phyloP scores from a whole-genome alignment of 2,329 filamentous ascomycete genomes.

The Curvularia sp. region DNA sequence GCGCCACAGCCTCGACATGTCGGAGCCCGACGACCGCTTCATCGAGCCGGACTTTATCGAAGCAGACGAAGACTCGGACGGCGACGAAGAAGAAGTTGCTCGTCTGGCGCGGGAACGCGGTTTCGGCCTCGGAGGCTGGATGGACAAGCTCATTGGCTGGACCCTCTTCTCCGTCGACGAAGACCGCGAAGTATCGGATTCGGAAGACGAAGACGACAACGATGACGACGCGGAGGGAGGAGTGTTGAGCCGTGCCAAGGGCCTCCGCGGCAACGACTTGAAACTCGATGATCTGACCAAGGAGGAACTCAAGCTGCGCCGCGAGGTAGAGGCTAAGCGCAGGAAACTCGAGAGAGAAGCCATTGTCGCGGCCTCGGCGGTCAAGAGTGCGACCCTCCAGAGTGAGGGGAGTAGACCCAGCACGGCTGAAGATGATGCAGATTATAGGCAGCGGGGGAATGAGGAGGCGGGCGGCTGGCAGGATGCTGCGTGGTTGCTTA shows the following conservation, averaged over 20 bases:
- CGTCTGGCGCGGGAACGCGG: conserved; percentile 59
- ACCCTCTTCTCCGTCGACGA: conserved; percentile 62
- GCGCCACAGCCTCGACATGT: conserved; percentile 43
- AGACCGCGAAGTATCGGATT: conserved; percentile 47
- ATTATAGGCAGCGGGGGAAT: conserved; percentile 21
- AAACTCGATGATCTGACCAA: conserved; percentile 43
- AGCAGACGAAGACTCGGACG: conserved; percentile 49
- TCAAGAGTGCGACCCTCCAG: background rate
- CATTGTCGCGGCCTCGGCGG: conserved; percentile 43
- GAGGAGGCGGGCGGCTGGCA: conserved; percentile 60
- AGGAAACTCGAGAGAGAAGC: conserved; percentile 47
- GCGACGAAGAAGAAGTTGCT: conserved; percentile 62
- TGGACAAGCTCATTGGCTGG: conserved; percentile 66
- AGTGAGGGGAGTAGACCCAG: conserved; percentile 19
- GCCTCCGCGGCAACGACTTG: conserved; percentile 26
- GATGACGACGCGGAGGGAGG: conserved; percentile 30
- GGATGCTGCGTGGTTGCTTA: conserved; percentile 65
- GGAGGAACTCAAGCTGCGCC: conserved; percentile 48
- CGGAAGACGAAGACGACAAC: conserved; percentile 32
- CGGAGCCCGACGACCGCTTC: conserved; percentile 32
- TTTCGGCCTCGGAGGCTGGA: conserved; percentile 63
- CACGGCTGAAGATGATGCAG: conserved; percentile 9
- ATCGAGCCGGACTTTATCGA: conserved; percentile 61
- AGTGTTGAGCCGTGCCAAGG: conserved; percentile 38
- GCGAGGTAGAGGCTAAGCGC: conserved; percentile 48